Evolutionary conservation across 2,329 filamentous ascomycete species (phyloP), one percentile per base, ranked within the genome.

Genomic region (Esteya vermicola): DNA sequence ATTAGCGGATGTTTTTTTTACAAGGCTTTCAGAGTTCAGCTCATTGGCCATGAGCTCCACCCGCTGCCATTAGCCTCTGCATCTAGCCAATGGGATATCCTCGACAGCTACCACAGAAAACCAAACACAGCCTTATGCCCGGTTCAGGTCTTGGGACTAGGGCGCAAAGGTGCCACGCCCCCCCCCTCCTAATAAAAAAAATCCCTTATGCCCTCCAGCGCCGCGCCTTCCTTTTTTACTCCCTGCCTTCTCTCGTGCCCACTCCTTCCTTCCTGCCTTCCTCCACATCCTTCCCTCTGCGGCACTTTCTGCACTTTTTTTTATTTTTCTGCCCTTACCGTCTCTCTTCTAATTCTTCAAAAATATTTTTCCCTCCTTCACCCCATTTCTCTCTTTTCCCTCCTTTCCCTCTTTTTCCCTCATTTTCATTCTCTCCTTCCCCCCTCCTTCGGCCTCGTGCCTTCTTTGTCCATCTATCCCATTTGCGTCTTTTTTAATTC

Each of bases 21-120:
- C 35, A 37, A 37, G 35, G 35, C 35, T 37, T 26, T 27, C 26
- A 22, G 6, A 14, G 30, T 30, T 37, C 35, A 37, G 35, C 35
- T 26, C 35, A 26, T 19, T n/a, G 26, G 22, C 16, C 26, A 12
- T 18, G 19, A 37, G 26, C 9, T 19, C 35, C 25, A 28, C 25
- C 5, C 5, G 4, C 23, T 3, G n/a, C n/a, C n/a, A n/a, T n/a
- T n/a, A n/a, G n/a, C n/a, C n/a, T n/a, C n/a, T n/a, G n/a, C n/a
- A n/a, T 18, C 25, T 20, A 26, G 33, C 35, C 35, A 37, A 37
- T 37, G 18, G 27, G 12, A n/a, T 6, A 7, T 19, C 19, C n/a
- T 20, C 23, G 35, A 28, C 35, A 36, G 35, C 35, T 25, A 37
- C 4, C 19, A 18, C 35, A 26, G 16, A 19, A 25, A 14, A 19